Base-by-base conservation (phyloP, 306 rosid genomes). In the Acacia acuminata region DNA sequence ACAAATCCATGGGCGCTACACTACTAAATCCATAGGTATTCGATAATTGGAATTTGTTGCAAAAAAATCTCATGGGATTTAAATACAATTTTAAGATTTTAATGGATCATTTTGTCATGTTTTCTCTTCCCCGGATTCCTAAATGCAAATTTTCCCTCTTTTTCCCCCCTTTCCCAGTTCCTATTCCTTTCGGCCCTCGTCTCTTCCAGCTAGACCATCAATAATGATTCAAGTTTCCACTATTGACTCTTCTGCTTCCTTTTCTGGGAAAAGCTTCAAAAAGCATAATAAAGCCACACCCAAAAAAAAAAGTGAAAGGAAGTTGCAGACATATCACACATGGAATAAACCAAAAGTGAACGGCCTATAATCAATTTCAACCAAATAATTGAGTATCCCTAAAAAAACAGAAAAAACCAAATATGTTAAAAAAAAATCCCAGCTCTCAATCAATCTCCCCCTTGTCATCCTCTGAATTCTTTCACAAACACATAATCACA, bases 361-460 rank as follows among this genome's bases (percentile, higher is more conserved):
- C 10, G 76, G 66, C 58, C 66, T 10, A 44, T 74, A 19, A 30
- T 83, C 55, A 73, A 22, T 81, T 30, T 83, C 55, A 73, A 32
- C 84, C 77, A 67, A 67, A 36, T 30, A 42, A 72, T 73, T 45
- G 24, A 14, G 32, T 9, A 11, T 66, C 32, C 68, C 70, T 9
- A 8, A n/a, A 56, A n/a, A n/a, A 2, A 7, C 11, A 53, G 56
- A 71, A 71, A 44, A 71, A 13, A 10, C 76, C 7, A 13, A 70
- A 13, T 42, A 43, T 43, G 55, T 44, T 44, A 22, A n/a, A n/a
- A n/a, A n/a, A n/a, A 67, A 11, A 20, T n/a, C 50, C 66, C 68
- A 20, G 27, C 47, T 66, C 45, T 15, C 14, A 15, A 66, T 66
- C 71, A 66, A 30, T 56, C 40, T 16, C 42, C 15, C 8, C 48